A percentile compares a stretch with the other conserved stretches of the same genome.
Evolutionary conservation across 2,329 filamentous ascomycete genomes (phyloP).

Genomic region (Cytospora chrysosperma): DNA sequence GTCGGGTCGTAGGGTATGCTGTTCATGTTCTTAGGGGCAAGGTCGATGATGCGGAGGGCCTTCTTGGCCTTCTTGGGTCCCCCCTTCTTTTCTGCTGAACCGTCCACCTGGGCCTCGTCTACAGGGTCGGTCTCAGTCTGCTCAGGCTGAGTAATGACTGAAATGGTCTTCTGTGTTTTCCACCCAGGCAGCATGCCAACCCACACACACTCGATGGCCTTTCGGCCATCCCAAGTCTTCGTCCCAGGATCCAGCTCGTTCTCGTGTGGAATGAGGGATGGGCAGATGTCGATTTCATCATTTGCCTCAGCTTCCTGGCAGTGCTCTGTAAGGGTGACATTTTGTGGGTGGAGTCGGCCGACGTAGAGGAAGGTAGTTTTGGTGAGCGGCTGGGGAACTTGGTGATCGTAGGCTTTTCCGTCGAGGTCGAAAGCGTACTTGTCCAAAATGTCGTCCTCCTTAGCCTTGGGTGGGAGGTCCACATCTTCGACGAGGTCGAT

Average conservation of each 20-base stretch:
- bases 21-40: constrained; percentile 17
- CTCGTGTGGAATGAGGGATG: neutral
- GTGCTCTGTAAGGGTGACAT: neutral
- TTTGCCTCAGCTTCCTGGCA: neutral
- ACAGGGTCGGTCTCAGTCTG: too few species aligned
- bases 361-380: neutral
- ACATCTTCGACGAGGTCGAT: neutral
- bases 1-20: constrained; percentile 22
- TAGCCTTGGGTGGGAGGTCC: neutral
- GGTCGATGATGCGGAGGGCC: neutral
- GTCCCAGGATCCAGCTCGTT: neutral
- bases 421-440: constrained; percentile 13
- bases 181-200: constrained; percentile 11
- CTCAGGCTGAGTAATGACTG: too few species aligned
- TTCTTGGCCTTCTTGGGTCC: neutral
- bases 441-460: neutral
- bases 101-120: neutral
- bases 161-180: neutral
- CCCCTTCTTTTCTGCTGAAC: neutral
- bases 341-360: neutral
- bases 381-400: neutral
- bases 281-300: neutral
- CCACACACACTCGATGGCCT: constrained; percentile 10
- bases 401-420: constrained; percentile 6
- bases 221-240: neutral